Evolutionary conservation across 108 stramenopile species (phyloP).

Genomic region (Skeletonema costatum): DNA sequence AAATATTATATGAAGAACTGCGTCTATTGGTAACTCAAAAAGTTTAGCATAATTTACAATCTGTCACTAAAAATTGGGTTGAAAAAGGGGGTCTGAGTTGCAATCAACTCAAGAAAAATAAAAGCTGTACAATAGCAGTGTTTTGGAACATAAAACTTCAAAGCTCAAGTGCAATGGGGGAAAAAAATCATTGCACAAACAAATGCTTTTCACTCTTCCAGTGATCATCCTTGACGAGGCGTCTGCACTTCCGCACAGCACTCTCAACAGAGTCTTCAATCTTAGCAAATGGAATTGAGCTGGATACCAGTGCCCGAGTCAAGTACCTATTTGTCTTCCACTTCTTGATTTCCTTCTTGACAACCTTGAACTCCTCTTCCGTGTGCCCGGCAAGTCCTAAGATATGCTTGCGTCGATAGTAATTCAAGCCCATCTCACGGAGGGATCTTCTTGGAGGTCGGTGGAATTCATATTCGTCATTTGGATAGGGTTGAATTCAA

Average conservation of each 20-base stretch:
- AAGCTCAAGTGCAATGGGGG: background rate
- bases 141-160: background rate
- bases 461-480: constrained; percentile 60
- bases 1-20: too few species aligned
- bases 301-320: background rate
- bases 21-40: background rate
- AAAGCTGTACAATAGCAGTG: background rate
- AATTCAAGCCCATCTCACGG: constrained; percentile 51
- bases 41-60: background rate
- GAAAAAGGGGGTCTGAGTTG: background rate
- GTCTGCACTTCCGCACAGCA: background rate
- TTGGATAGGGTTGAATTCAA: constrained; percentile 31
- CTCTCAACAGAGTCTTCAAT: background rate
- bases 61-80: background rate
- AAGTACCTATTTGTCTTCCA: background rate
- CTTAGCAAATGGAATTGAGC: background rate
- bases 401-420: constrained; percentile 53
- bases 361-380: background rate
- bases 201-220: background rate
- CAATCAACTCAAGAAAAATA: background rate
- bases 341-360: background rate
- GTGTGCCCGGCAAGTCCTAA: background rate
- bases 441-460: constrained; percentile 39
- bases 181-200: background rate
- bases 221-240: background rate